Conservation (phyloP, 495 filamentous ascomycete genomes). For the Terfezia boudieri region DNA sequence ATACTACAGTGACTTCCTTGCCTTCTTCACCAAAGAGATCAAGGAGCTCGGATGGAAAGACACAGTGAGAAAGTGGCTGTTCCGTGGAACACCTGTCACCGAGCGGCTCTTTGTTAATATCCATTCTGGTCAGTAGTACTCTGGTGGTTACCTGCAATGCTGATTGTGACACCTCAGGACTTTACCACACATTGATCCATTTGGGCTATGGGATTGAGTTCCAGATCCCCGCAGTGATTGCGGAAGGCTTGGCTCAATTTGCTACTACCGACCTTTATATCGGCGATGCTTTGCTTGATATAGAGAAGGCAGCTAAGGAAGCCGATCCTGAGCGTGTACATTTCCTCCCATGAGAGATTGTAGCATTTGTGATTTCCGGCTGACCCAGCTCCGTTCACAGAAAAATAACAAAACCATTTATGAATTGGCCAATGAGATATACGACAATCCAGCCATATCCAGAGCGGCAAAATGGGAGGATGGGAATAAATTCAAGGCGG, state of each 20-base stretch:
- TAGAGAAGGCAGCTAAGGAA: slow-evolving; percentile 29
- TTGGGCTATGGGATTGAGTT: slow-evolving; percentile 69
- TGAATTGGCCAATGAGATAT: slow-evolving; percentile 36
- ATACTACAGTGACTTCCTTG: slow-evolving; percentile 44
- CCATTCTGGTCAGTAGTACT: slow-evolving; percentile 26
- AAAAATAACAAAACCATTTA: slow-evolving; percentile 22
- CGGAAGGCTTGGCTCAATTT: slow-evolving; percentile 57
- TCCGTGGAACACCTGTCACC: slow-evolving; percentile 34
- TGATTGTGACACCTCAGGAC: slow-evolving; percentile 22
- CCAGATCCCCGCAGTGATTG: slow-evolving; percentile 54
- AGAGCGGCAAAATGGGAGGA: slow-evolving; percentile 30
- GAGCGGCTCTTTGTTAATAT: slow-evolving; percentile 39
- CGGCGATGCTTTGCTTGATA: slow-evolving; percentile 25
- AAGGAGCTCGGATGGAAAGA: slow-evolving; percentile 32
- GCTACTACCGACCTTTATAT: slow-evolving; percentile 37
- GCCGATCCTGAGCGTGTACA: background rate
- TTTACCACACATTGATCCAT: slow-evolving; percentile 67
- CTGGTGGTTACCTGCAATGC: background rate
- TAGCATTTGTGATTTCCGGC: background rate
- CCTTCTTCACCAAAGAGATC: slow-evolving; percentile 54
- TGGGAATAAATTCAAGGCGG: slow-evolving; percentile 38
- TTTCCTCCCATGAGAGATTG: background rate
- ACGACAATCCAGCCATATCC: slow-evolving; percentile 30
- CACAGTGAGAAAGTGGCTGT: slow-evolving; percentile 42
- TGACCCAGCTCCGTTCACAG: background rate